Percentiles rank a stretch among this genome's conserved stretches.
Evolutionary conservation across 495 filamentous ascomycete genomes (phyloP).

Genomic region (Penicillium lividum): DNA sequence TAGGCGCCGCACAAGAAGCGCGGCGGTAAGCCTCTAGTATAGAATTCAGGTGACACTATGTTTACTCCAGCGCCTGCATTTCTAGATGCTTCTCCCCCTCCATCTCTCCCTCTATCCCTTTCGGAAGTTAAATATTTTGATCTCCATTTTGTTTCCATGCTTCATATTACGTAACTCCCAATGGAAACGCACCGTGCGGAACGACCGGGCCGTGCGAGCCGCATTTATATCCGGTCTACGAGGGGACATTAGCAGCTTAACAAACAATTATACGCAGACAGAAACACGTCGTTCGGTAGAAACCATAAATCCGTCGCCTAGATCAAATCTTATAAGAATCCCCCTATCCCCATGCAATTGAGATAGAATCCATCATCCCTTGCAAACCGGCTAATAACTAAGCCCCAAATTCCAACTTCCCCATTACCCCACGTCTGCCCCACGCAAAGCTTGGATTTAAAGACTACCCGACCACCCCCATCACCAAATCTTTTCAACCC

Average conservation of each 20-base stretch:
- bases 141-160: too few relatives aligned
- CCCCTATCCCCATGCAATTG: too few relatives aligned
- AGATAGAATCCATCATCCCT: too few relatives aligned
- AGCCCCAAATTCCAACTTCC: constrained; percentile 16
- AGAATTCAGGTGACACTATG: too few relatives aligned
- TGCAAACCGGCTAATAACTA: constrained; percentile 21
- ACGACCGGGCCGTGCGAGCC: constrained; percentile 6
- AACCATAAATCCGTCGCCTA: background rate
- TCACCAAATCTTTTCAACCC: background rate
- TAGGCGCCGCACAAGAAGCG: too few relatives aligned
- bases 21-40: too few relatives aligned
- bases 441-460: constrained; percentile 4
- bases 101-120: too few relatives aligned
- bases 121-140: too few relatives aligned
- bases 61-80: too few relatives aligned
- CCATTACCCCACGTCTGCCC: constrained; percentile 25
- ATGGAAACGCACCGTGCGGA: background rate
- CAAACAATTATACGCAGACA: background rate
- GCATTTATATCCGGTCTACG: background rate
- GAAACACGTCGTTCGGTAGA: background rate
- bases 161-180: too few relatives aligned
- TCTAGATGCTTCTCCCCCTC: too few relatives aligned
- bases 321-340: too few relatives aligned
- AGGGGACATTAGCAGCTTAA: background rate
- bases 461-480: background rate